Conservation (phyloP, 139 green algal species). For the Penium margaritaceum region DNA sequence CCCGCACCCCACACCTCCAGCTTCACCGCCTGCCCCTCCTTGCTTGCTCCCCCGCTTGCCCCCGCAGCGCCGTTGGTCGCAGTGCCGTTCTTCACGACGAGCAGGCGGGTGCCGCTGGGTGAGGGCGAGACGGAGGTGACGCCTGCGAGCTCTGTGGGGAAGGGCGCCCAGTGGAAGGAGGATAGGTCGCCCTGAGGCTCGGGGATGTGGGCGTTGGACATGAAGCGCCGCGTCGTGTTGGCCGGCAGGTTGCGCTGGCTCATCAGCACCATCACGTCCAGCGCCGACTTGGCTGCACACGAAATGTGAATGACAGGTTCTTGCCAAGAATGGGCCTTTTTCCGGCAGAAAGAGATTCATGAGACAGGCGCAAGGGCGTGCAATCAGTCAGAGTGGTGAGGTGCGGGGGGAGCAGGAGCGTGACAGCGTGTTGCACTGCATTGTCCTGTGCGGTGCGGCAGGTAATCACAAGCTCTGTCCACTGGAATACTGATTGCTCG, state of each 20-base stretch:
- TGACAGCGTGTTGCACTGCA: too few relatives aligned
- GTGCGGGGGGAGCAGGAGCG: background rate
- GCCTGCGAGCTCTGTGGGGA: constrained; percentile 52
- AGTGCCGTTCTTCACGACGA: constrained; percentile 35
- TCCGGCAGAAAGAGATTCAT: background rate
- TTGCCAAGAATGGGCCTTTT: background rate
- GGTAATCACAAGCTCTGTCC: too few relatives aligned
- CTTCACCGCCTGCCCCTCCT: constrained; percentile 17
- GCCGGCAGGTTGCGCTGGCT: constrained; percentile 70
- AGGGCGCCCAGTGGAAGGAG: constrained; percentile 41
- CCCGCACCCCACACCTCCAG: constrained; percentile 64
- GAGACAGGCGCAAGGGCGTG: too few relatives aligned
- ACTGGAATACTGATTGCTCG: too few relatives aligned
- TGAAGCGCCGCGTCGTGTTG: constrained; percentile 63
- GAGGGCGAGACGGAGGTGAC: constrained; percentile 52
- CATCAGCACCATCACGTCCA: constrained; percentile 38
- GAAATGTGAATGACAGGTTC: background rate
- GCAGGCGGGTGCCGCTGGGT: constrained; percentile 53
- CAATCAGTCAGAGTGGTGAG: too few relatives aligned
- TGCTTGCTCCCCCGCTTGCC: background rate
- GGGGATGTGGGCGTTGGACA: constrained; percentile 47
- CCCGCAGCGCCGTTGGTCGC: background rate
- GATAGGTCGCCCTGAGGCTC: constrained; percentile 21
- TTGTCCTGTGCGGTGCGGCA: too few relatives aligned
- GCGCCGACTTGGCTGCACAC: constrained; percentile 10